phyloP scores from a whole-genome alignment of 345 rosid genomes.

The Luvunga scandens region DNA sequence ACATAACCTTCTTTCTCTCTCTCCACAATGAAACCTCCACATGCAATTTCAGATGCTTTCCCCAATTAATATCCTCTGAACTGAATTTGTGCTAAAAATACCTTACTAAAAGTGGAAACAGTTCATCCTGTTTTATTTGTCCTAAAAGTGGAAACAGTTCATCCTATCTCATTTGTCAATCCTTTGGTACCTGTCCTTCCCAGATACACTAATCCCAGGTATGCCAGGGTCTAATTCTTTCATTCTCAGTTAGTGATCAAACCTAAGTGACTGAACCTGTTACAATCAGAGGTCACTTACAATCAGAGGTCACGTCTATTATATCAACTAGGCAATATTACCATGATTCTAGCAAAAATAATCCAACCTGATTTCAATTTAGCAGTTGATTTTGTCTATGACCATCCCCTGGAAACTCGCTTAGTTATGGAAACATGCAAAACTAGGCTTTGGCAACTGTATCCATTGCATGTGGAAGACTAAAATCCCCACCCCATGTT shows the following conservation, averaged over 20 bases:
- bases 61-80: neutral
- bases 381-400: neutral
- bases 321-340: neutral
- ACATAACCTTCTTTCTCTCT: neutral
- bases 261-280: neutral
- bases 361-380: neutral
- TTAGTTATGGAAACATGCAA: neutral
- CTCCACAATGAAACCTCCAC: neutral
- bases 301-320: neutral
- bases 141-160: neutral
- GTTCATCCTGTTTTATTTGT: neutral
- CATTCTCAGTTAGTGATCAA: neutral
- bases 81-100: neutral
- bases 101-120: neutral
- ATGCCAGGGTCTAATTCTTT: neutral
- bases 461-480: neutral
- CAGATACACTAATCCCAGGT: neutral
- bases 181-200: neutral
- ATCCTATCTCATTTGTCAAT: neutral
- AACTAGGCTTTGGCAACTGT: neutral
- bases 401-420: neutral
- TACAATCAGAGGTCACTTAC: neutral
- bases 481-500: neutral
- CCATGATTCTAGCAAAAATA: neutral
- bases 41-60: conserved; percentile 5